Conservation (phyloP, 805 yeast species). For the Maudiozyma turicensis region DNA sequence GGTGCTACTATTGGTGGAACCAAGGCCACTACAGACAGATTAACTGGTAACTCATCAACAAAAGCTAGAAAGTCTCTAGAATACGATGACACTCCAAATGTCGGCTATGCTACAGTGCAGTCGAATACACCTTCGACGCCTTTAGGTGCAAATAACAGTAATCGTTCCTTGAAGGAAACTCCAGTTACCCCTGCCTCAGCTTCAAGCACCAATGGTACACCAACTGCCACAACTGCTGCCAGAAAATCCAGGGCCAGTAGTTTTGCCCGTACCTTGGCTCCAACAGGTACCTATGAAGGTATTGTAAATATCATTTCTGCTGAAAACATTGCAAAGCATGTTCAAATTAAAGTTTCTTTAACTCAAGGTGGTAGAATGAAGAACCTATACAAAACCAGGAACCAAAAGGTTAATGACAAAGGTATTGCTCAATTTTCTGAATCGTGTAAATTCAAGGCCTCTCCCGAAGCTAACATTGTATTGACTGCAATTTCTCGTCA, state of each 20-base stretch:
- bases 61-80: slow-evolving; percentile 7
- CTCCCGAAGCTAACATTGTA: slow-evolving; percentile 47
- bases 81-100: slow-evolving; percentile 25
- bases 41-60: background rate
- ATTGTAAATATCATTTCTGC: slow-evolving; percentile 42
- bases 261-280: slow-evolving; percentile 26
- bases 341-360: slow-evolving; percentile 46
- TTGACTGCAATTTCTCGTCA: slow-evolving; percentile 60
- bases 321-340: slow-evolving; percentile 32
- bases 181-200: background rate
- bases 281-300: slow-evolving; percentile 36
- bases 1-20: slow-evolving; percentile 19
- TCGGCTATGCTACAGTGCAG: slow-evolving; percentile 20
- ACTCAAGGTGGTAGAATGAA: slow-evolving; percentile 38
- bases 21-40: slow-evolving; percentile 4
- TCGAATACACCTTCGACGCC: slow-evolving; percentile 2
- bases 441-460: slow-evolving; percentile 55
- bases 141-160: background rate
- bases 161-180: background rate
- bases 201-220: background rate
- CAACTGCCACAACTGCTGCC: background rate
- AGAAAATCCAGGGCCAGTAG: slow-evolving; percentile 13
- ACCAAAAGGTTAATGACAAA: slow-evolving; percentile 38
- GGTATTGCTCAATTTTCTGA: slow-evolving; percentile 46
- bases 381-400: slow-evolving; percentile 57